Evolutionary conservation across 352 stramenopile genomes (phyloP).

Genomic region (Globisporangium carolinianum): DNA sequence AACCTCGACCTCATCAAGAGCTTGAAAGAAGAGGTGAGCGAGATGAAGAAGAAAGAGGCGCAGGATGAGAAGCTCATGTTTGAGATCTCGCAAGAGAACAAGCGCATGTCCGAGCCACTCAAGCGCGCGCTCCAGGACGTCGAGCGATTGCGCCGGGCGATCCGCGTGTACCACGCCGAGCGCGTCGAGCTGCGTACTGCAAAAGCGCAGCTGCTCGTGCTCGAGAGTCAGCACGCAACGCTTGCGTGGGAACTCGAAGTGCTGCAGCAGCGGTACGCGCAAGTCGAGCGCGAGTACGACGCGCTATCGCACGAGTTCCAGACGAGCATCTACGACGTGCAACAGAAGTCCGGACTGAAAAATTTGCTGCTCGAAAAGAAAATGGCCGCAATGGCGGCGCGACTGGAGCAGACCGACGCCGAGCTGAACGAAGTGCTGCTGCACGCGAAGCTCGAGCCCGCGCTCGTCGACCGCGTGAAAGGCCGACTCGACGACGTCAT

Average conservation of each 20-base stretch:
- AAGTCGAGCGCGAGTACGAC: slow-evolving; percentile 84
- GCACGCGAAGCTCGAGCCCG: slow-evolving; percentile 87
- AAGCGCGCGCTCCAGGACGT: slow-evolving; percentile 82
- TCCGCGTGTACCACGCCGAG: slow-evolving; percentile 62
- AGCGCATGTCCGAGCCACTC: slow-evolving; percentile 92
- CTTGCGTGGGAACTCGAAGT: slow-evolving; percentile 94
- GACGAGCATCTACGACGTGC: slow-evolving; percentile 86
- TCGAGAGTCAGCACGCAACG: slow-evolving; percentile 85
- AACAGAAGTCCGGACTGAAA: slow-evolving; percentile 92
- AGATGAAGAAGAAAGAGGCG: slow-evolving; percentile 94
- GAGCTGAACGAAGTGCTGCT: slow-evolving; percentile 90
- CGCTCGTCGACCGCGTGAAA: slow-evolving; percentile 79
- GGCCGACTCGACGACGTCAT: slow-evolving; percentile 87
- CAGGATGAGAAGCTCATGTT: slow-evolving; percentile 93
- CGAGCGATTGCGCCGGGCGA: slow-evolving; percentile 60
- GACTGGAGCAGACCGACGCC: slow-evolving; percentile 88
- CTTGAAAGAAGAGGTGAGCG: slow-evolving; percentile 92
- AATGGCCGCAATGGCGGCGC: slow-evolving; percentile 73
- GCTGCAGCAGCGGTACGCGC: slow-evolving; percentile 80
- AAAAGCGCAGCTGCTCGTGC: slow-evolving; percentile 72
- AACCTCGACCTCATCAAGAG: slow-evolving; percentile 96
- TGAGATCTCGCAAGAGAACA: slow-evolving; percentile 94
- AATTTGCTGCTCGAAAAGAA: slow-evolving; percentile 95
- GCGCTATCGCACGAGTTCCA: slow-evolving; percentile 89
- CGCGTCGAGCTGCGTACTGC: slow-evolving; percentile 55